phyloP scores from a whole-genome alignment of 2,329 filamentous ascomycete genomes.

The Ceratocystis lukuohia region DNA sequence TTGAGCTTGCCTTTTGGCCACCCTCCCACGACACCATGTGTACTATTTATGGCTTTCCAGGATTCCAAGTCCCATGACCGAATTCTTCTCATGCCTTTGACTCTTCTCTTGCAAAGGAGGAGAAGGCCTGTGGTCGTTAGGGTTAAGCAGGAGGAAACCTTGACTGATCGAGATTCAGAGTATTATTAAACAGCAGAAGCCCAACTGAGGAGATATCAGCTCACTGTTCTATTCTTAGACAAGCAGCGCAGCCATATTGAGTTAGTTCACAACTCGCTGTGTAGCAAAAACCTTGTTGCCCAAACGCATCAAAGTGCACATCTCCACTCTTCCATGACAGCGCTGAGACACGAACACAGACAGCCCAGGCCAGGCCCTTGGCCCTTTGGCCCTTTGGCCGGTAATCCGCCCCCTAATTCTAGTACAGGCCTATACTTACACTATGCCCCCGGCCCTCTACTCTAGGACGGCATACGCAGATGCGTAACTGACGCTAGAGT shows the following conservation, averaged over 20 bases:
- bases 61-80: background rate
- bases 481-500: slow-evolving; percentile 90
- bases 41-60: background rate
- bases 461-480: slow-evolving; percentile 58
- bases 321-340: background rate
- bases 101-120: background rate
- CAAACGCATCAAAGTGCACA: background rate
- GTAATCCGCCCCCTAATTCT: background rate
- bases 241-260: background rate
- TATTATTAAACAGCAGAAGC: background rate
- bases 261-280: background rate
- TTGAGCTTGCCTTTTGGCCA: background rate
- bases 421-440: background rate
- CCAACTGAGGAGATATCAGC: background rate
- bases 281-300: background rate
- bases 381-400: no score
- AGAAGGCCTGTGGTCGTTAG: background rate
- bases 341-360: background rate
- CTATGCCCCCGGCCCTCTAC: background rate
- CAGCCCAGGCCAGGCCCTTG: background rate
- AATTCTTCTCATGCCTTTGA: background rate
- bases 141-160: background rate
- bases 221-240: background rate
- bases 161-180: background rate
- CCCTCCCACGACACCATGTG: background rate